A percentile compares a stretch with the other conserved stretches of the same genome.
phyloP scores from a whole-genome alignment of 371 early-diverging fungal species.

The Mortierella sp. region DNA sequence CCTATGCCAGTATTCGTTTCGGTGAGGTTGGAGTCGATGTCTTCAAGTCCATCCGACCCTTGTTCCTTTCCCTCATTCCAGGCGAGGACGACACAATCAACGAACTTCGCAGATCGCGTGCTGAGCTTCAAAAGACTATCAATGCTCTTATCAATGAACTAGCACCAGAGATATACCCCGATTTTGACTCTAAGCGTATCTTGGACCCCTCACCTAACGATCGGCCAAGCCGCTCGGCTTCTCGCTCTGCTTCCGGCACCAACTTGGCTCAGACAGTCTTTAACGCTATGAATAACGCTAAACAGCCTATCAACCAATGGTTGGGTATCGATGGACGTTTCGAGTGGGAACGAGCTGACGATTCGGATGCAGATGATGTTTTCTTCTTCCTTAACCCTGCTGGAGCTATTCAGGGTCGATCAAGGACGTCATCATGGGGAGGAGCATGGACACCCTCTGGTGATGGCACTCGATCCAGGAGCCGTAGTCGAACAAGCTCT shows the following conservation, averaged over 20 bases:
- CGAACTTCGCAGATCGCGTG: constrained; percentile 73
- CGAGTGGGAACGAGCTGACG: constrained; percentile 65
- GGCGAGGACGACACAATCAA: constrained; percentile 69
- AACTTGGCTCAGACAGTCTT: constrained; percentile 53
- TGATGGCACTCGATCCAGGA: constrained; percentile 49
- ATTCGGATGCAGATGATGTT: constrained; percentile 63
- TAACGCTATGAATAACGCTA: constrained; percentile 38
- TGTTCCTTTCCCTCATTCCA: constrained; percentile 80
- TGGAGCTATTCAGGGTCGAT: constrained; percentile 48
- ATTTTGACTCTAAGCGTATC: constrained; percentile 73
- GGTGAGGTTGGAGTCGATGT: constrained; percentile 93
- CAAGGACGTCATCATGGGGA: constrained; percentile 45
- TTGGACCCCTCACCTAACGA: constrained; percentile 47
- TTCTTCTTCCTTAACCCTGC: constrained; percentile 64
- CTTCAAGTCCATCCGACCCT: constrained; percentile 82
- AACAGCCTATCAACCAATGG: constrained; percentile 52
- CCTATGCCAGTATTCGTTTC: constrained; percentile 86
- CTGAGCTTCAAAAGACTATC: constrained; percentile 82
- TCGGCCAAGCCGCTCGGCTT: constrained; percentile 39
- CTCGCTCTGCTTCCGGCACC: constrained; percentile 52
- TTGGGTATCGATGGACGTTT: constrained; percentile 73
- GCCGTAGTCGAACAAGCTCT: constrained; percentile 60
- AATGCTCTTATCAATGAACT: constrained; percentile 87
- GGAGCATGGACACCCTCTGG: constrained; percentile 41
- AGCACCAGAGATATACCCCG: constrained; percentile 88